Base-by-base conservation (phyloP, 179 eudicot species). In the Corrigiola litoralis region DNA sequence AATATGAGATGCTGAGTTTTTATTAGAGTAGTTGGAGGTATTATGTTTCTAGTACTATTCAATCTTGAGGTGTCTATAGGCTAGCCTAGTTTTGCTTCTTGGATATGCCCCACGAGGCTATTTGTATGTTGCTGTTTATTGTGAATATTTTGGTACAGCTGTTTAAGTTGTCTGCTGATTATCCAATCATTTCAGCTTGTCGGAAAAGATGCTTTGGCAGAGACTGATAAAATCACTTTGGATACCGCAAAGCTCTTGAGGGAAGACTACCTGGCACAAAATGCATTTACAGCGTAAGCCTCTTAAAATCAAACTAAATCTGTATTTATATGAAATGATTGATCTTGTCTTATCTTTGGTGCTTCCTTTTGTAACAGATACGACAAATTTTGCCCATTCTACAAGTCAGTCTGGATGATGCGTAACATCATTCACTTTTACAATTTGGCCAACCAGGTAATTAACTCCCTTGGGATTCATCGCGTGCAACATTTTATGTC, bases 351-450 rank as follows among this genome's bases (percentile, higher is more conserved):
- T 13, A 27, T 17, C 28, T 53, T 52, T 69, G 20, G 42, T 18
- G 28, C 32, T 53, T 6, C 2, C 37, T 70, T 12, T 68, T 34
- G 61, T 61, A 18, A 72, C 85, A 94, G 99, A 49, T 94, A 94
- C 62, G 99, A 94, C 67, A 94, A 94, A 72, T 94, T 84, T 76
- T 94, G 99, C 75, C 99, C 99, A 63, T 94, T 94, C 79, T 94
- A 94, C 85, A 94, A 94, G 82, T 94, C 97, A 10, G 91, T 94
- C 42, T 94, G 99, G 99, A 94, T 94, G 99, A 90, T 94, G 97
- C 95, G 99, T 69, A 94, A 94, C 82, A 94, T 94, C 46, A 94
- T 94, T 77, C 99, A 90, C 75, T 94, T 90, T 88, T 94, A 79
- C 74, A 87, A 84, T 72, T 84, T 94, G 86, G 99, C 99, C 63